Percentiles rank a stretch among this genome's conserved stretches.
Conservation (phyloP, 148 eudicot species). For the Camellia granthamiana region DNA sequence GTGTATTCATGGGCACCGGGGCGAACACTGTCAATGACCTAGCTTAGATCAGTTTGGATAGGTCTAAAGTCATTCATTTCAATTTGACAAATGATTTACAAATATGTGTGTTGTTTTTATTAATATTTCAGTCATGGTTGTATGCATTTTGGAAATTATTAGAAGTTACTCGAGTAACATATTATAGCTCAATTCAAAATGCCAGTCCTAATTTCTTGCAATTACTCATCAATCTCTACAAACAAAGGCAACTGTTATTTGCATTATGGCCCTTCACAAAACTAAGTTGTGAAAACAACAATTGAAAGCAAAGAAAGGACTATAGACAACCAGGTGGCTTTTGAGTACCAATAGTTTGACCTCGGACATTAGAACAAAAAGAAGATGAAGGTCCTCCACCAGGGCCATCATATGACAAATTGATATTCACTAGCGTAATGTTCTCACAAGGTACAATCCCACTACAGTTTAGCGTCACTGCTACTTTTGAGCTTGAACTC, state of each 20-base stretch:
- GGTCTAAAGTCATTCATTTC: not conserved
- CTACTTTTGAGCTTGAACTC: constrained; percentile 33
- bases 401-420: constrained; percentile 29
- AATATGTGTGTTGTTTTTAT: not conserved
- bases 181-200: not conserved
- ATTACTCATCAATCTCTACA: not conserved
- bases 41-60: not conserved
- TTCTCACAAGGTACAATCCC: constrained; percentile 32
- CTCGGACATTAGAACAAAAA: constrained; percentile 36
- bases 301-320: not conserved
- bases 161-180: not conserved
- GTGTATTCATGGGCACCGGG: constrained; percentile 23
- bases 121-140: no score
- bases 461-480: constrained; percentile 46
- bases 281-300: not conserved
- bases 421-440: constrained; percentile 36
- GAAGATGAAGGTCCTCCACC: constrained; percentile 28
- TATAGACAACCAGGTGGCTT: constrained; percentile 27
- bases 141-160: no score
- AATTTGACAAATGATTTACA: not conserved
- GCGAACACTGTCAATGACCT: constrained; percentile 8
- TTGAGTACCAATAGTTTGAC: constrained; percentile 34
- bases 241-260: not conserved
- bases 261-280: not conserved
- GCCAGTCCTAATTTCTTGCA: not conserved